Conservation (phyloP, 2,329 filamentous ascomycete genomes). For the Sporothrix globosa region DNA sequence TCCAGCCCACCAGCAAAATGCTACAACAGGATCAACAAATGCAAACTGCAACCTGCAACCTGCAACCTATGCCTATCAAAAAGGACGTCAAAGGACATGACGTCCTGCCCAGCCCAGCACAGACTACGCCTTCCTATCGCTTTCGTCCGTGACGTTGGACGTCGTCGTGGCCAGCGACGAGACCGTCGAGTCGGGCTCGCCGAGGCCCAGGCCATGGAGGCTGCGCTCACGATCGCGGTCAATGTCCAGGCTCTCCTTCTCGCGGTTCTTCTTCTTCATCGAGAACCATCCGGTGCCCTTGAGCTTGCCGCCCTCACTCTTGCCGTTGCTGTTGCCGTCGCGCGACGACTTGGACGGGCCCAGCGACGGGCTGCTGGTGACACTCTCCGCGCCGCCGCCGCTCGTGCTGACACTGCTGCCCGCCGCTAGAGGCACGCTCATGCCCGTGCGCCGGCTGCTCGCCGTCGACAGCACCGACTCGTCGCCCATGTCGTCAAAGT, state of each 20-base stretch:
- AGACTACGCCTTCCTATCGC: conserved; percentile 26
- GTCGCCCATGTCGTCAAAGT: conserved; percentile 57
- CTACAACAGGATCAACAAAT: background rate
- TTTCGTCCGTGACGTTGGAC: conserved; percentile 29
- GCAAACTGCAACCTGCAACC: background rate
- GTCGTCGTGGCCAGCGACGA: conserved; percentile 30
- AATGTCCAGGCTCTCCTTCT: conserved; percentile 60
- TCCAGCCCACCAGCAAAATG: background rate
- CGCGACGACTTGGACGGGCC: conserved; percentile 54
- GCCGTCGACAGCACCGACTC: conserved; percentile 39
- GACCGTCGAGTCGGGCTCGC: conserved; percentile 34
- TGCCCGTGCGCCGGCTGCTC: conserved; percentile 38
- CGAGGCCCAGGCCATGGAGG: conserved; percentile 26
- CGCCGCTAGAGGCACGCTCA: conserved; percentile 36
- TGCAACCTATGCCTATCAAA: background rate
- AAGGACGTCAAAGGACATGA: background rate
- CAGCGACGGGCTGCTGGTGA: conserved; percentile 60
- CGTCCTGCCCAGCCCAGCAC: background rate
- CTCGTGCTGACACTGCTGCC: conserved; percentile 7
- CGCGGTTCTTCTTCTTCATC: conserved; percentile 63
- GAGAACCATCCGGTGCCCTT: conserved; percentile 53
- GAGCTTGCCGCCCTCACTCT: conserved; percentile 48
- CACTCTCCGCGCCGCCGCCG: conserved; percentile 57
- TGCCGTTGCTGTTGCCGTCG: conserved; percentile 34
- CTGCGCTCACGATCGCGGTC: conserved; percentile 46